Evolutionary conservation across 2,329 filamentous ascomycete genomes (phyloP).

Genomic region (Monosporascus cannonballus): DNA sequence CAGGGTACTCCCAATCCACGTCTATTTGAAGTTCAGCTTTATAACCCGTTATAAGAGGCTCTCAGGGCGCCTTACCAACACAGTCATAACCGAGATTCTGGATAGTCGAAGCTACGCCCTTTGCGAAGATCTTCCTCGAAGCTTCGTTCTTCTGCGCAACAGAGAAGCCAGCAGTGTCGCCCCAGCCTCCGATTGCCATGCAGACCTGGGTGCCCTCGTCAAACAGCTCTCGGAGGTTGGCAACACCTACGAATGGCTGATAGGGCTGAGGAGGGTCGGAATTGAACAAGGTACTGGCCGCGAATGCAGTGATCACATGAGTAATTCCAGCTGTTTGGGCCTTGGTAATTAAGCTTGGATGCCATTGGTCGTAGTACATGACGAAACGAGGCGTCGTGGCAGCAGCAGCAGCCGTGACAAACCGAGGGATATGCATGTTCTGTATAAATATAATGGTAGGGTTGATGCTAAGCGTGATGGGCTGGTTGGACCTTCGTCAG

Average conservation of each 20-base stretch:
- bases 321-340: constrained; percentile 18
- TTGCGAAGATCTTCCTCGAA: constrained; percentile 50
- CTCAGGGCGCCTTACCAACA: constrained; percentile 43
- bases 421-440: background rate
- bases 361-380: background rate
- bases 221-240: constrained; percentile 38
- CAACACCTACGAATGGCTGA: constrained; percentile 19
- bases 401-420: background rate
- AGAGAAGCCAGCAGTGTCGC: constrained; percentile 58
- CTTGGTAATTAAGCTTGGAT: background rate
- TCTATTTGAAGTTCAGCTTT: constrained; percentile 20
- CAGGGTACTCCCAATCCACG: constrained; percentile 61
- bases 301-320: constrained; percentile 24
- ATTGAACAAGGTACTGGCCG: constrained; percentile 20
- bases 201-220: constrained; percentile 52
- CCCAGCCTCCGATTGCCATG: constrained; percentile 70
- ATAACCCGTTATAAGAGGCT: background rate
- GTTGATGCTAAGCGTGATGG: too few species aligned
- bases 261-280: constrained; percentile 15
- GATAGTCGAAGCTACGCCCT: constrained; percentile 59
- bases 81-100: constrained; percentile 58
- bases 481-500: too few species aligned
- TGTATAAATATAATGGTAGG: background rate
- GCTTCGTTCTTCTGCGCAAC: constrained; percentile 43
- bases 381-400: background rate